A percentile compares a stretch with the other conserved stretches of the same genome.
Evolutionary conservation across 2,329 filamentous ascomycete species (phyloP).

Genomic region (Eutypa lata): DNA sequence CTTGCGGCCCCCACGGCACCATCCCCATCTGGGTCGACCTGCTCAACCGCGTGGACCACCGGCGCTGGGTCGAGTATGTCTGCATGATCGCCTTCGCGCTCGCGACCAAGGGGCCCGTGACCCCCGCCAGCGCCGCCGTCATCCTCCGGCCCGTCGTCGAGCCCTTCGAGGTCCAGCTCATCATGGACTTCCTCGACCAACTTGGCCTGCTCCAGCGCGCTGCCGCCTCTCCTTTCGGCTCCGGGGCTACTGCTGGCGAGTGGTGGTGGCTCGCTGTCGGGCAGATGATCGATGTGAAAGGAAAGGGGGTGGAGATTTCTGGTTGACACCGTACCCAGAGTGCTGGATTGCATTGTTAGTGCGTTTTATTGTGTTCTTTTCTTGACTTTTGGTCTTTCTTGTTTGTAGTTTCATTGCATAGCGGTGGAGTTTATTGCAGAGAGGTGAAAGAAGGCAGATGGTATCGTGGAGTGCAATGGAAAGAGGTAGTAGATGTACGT

Average conservation of each 20-base stretch:
- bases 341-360: no score
- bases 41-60: conserved; percentile 54
- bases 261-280: conserved; percentile 67
- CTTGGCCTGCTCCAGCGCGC: conserved; percentile 49
- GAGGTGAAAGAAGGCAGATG: background rate
- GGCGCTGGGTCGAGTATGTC: conserved; percentile 63
- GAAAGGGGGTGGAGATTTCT: conserved; percentile 1
- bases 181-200: conserved; percentile 56
- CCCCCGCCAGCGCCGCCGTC: conserved; percentile 48
- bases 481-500: no score
- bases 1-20: conserved; percentile 39
- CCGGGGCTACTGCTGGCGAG: conserved; percentile 45
- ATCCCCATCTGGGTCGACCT: conserved; percentile 74
- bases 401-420: background rate
- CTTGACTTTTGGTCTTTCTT: background rate
- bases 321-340: background rate
- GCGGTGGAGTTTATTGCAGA: background rate
- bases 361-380: background rate
- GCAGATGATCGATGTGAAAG: conserved; percentile 20
- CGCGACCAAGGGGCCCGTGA: conserved; percentile 59
- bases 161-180: conserved; percentile 58
- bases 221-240: conserved; percentile 32
- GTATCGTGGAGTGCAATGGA: no score
- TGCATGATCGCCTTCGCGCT: conserved; percentile 60
- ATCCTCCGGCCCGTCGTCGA: conserved; percentile 58